A percentile compares a stretch with the other conserved stretches of the same genome.
Conservation (phyloP, 202 grass and related monocot genomes). For the Schoenoplectus triqueter region DNA sequence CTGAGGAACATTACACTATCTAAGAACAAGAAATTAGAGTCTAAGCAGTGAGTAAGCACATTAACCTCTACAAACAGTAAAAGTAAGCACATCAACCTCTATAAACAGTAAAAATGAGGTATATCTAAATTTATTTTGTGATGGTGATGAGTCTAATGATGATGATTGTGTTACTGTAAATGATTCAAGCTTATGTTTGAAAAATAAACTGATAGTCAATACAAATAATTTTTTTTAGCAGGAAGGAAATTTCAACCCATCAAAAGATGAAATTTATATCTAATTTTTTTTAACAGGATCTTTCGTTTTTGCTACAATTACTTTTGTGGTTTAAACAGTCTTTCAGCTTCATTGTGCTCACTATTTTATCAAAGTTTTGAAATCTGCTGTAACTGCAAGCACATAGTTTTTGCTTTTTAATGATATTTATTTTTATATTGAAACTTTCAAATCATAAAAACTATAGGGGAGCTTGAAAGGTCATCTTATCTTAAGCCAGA, state of each 20-base stretch:
- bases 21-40: no score
- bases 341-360: conserved; percentile 49
- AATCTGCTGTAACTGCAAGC: not conserved
- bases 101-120: no score
- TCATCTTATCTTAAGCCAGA: conserved; percentile 64
- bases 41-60: no score
- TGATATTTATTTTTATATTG: not conserved
- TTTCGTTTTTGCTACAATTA: conserved; percentile 85
- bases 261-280: conserved; percentile 59
- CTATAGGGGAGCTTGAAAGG: conserved; percentile 66
- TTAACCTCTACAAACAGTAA: no score
- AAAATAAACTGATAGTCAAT: no score
- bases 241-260: conserved; percentile 86
- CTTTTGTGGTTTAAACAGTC: conserved; percentile 99
- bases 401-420: not conserved
- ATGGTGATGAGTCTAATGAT: no score
- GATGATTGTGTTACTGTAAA: no score
- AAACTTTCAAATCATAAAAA: not conserved
- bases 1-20: no score
- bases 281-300: conserved; percentile 38
- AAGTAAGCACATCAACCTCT: no score
- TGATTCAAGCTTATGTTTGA: no score
- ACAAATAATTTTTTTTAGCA: conserved; percentile 45
- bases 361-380: not conserved
- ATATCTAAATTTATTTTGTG: no score